phyloP scores from a whole-genome alignment of 441 rosid genomes.

The Populus hybrid region DNA sequence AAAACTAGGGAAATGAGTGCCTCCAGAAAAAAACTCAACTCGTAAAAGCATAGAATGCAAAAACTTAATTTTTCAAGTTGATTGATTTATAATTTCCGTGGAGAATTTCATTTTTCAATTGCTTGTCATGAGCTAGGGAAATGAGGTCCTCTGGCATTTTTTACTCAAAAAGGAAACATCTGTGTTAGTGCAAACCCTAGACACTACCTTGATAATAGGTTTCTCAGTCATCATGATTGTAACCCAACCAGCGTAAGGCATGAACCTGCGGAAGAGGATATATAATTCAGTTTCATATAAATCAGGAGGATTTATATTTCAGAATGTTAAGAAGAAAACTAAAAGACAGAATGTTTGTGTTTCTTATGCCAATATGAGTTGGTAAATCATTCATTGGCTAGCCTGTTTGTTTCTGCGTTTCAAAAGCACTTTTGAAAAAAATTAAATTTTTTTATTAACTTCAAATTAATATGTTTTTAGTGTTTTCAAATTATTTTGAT shows the following conservation, averaged over 20 bases:
- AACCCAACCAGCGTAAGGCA: conserved; percentile 55
- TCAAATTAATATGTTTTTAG: too few relatives aligned
- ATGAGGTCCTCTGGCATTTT: neutral
- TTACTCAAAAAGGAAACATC: neutral
- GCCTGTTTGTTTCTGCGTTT: neutral
- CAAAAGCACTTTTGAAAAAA: too few relatives aligned
- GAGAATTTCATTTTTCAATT: neutral
- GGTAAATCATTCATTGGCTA: neutral
- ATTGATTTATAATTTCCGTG: neutral
- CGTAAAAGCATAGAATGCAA: neutral
- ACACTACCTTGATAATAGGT: conserved; percentile 54
- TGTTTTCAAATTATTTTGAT: too few relatives aligned
- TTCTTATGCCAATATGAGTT: neutral
- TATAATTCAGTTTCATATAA: neutral
- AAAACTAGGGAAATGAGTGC: neutral
- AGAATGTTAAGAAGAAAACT: neutral
- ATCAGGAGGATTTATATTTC: neutral
- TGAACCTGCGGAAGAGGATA: conserved; percentile 33
- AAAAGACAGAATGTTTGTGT: too few relatives aligned
- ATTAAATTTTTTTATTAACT: too few relatives aligned
- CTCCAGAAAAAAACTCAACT: neutral
- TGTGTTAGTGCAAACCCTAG: neutral
- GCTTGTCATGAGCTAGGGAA: neutral
- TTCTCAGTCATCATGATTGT: conserved; percentile 63
- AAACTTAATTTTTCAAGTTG: neutral